Base-by-base conservation (phyloP, 805 yeast genomes). In the Lachancea sp. region DNA sequence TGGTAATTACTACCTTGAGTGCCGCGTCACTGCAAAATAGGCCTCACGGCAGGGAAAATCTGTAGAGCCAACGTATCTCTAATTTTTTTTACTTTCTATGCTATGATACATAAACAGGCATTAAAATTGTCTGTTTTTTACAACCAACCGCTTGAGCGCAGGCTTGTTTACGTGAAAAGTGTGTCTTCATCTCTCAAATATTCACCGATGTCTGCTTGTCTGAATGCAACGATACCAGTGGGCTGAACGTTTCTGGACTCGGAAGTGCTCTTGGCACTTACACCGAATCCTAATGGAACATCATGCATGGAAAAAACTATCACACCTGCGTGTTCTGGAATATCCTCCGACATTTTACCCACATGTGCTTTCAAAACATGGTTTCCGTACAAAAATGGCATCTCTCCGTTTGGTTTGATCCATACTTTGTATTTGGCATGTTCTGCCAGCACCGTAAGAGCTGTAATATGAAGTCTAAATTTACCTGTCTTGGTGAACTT, bases 131-230 rank as follows among this genome's bases (percentile, higher is more conserved):
- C 31, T 29, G 3, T 29, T 29, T 11, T n/a, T n/a, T n/a, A n/a
- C n/a, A n/a, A 29, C 31, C 13, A 11, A 29, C 31, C 15, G 31
- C 25, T 22, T 22, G 31, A 11, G 31, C 13, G 31, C 32, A 19
- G 16, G 15, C 5, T 13, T n/a, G 15, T 29, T 44, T 71, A 89
- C 20, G 96, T 86, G 62, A 91, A 91, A 54, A 91, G 70, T 34
- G 96, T 88, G 67, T 93, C 98, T 73, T 93, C 99, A 59, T 93
- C 98, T 77, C 99, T 89, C 61, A 93, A 74, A 61, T 88, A 93
- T 68, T 93, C 99, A 52, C 99, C 99, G 54, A 93, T 87, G 71
- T 93, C 99, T 54, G 95, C 86, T 65, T 93, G 99, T 75, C 99
- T 82, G 66, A 86, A 91, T 3, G 95, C 95, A 13, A 91, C 96